These are phyloP conservation scores for Pythium plurisporium DNA, from an alignment of 352 stramenopile species.

Conservation along the genomic window DNA sequence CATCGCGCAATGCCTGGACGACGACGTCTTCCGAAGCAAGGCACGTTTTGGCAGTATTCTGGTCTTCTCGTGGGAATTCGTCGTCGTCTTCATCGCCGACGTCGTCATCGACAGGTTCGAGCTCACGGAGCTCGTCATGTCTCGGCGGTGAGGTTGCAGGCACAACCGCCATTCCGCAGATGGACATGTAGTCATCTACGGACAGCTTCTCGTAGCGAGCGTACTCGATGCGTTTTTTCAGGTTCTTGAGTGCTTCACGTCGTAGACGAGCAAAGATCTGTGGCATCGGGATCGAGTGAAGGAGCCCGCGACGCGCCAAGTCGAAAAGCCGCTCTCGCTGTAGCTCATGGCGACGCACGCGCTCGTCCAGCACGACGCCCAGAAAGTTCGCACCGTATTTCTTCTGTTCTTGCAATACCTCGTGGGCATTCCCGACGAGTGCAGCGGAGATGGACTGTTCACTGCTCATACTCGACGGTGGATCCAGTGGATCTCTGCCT, in stretches of 20 bases:
- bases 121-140: conserved; percentile 2
- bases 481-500: not conserved
- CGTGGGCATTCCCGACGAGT: not conserved
- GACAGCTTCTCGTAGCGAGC: conserved; percentile 44
- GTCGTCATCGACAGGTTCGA: conserved; percentile 2
- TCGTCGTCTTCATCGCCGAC: conserved; percentile 3
- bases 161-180: conserved; percentile 37
- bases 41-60: not conserved
- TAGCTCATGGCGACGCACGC: conserved; percentile 26
- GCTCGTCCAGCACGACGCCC: conserved; percentile 36
- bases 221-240: conserved; percentile 34
- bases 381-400: conserved; percentile 29
- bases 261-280: conserved; percentile 55
- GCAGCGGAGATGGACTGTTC: not conserved
- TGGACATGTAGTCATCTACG: conserved; percentile 60
- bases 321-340: conserved; percentile 26
- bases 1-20: conserved; percentile 9
- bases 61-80: not conserved
- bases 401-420: conserved; percentile 12
- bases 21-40: not conserved
- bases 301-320: conserved; percentile 26
- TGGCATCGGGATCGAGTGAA: conserved; percentile 35
- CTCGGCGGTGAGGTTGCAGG: not conserved
- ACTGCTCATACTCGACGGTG: conserved; percentile 1
- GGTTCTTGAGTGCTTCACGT: conserved; percentile 47